phyloP scores from a whole-genome alignment of 208 protist genomes.

The Leishmania braziliensis region DNA sequence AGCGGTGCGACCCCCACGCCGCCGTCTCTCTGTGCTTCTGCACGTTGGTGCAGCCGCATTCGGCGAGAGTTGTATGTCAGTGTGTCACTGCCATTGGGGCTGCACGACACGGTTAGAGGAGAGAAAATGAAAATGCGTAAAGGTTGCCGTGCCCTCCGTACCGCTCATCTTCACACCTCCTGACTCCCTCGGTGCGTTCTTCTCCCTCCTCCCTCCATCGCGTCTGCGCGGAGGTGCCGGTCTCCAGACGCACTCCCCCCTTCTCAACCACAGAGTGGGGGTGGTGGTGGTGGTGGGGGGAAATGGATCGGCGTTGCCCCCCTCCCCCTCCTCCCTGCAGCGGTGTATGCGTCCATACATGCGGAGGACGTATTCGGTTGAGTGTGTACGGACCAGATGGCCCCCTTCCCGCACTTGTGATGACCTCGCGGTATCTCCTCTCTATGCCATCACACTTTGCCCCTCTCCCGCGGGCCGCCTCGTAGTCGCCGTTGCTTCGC shows the following conservation, averaged over 20 bases:
- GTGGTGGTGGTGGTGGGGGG: neutral
- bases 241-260: too few relatives aligned
- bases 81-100: neutral
- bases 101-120: neutral
- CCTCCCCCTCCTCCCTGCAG: too few relatives aligned
- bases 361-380: too few relatives aligned
- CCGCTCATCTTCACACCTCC: neutral
- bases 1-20: neutral
- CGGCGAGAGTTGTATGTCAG: neutral
- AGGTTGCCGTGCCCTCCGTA: neutral
- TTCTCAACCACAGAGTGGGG: neutral
- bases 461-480: neutral
- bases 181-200: neutral
- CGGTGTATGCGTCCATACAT: too few relatives aligned
- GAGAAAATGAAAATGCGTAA: neutral
- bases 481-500: neutral
- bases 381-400: too few relatives aligned
- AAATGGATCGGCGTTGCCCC: too few relatives aligned
- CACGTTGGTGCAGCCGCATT: neutral
- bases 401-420: too few relatives aligned
- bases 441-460: neutral
- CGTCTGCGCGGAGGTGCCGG: too few relatives aligned
- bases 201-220: neutral
- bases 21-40: neutral
- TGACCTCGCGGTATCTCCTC: too few relatives aligned